Evolutionary conservation across 2,329 filamentous ascomycete genomes (phyloP), one percentile per base, ranked within the genome.

Genomic region (Penicillium sp.): DNA sequence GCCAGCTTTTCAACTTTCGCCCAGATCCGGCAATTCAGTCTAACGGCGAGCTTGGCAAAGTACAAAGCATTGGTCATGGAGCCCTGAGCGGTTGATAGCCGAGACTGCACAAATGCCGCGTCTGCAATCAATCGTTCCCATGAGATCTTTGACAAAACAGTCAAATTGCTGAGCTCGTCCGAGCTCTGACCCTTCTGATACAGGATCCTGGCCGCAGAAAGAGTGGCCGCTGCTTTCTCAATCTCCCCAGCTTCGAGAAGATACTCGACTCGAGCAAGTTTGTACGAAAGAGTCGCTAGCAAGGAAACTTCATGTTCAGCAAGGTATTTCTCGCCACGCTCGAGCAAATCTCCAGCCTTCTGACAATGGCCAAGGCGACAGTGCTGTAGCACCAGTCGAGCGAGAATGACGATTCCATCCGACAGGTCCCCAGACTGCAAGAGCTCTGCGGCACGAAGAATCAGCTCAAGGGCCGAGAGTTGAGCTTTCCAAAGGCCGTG

Each of bases 211-310:
- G 71, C 73, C 13, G 63, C 62, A 25, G 64, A 70, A 61, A 73
- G 71, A 67, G 64, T 77, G 71, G 63, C 73, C 61, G 64, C 77
- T 66, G 81, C 89, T 75, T 89, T 87, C 10, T 87, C 83, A 16
- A 85, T 78, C 53, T 87, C 86, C 10, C 89, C 89, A 13, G 88
- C 84, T 1, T 85, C 84, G 19, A 93, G 79, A 30, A 89, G 81
- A 73, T 93, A 92, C 73, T 96, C 91, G 0, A 90, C 88, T 62
- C 88, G 87, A 0, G 87, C 86, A 6, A 97, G 78, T 65, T 93
- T 85, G 73, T 89, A 89, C 37, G 81, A 80, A 14, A 89, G 67
- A 30, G 74, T 76, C 14, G 82, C 78, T 53, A 83, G 75, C 10
- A 77, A 75, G 3, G 81, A 79, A 1, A 81, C 66, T 1, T 73